These are phyloP conservation scores for Jatropha curcas DNA, from an alignment of 345 rosid species.

Conservation along the genomic window DNA sequence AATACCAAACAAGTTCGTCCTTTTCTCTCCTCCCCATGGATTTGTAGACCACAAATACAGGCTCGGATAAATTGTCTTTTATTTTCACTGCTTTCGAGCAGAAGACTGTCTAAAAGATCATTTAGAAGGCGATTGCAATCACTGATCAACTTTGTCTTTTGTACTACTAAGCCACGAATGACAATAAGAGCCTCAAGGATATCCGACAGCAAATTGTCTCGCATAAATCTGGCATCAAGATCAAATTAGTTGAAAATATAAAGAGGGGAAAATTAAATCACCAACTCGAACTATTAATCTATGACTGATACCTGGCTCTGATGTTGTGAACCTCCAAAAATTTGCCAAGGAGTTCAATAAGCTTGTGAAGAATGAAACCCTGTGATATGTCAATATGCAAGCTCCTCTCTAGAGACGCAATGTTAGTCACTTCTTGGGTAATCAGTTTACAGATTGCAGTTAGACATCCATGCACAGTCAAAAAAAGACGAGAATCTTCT, in stretches of 20 bases:
- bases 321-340: slow-evolving; percentile 88
- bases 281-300: neutral
- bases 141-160: slow-evolving; percentile 95
- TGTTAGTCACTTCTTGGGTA: slow-evolving; percentile 83
- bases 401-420: slow-evolving; percentile 90
- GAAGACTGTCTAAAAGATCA: slow-evolving; percentile 91
- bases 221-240: slow-evolving; percentile 74
- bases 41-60: slow-evolving; percentile 86
- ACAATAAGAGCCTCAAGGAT: slow-evolving; percentile 95
- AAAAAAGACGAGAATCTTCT: slow-evolving; percentile 90
- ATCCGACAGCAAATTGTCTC: slow-evolving; percentile 78
- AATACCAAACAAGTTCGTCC: slow-evolving; percentile 85
- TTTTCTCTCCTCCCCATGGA: slow-evolving; percentile 81
- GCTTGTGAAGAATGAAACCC: slow-evolving; percentile 97
- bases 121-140: slow-evolving; percentile 90
- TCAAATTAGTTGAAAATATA: slow-evolving; percentile 19
- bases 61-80: slow-evolving; percentile 90
- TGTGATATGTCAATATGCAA: slow-evolving; percentile 94
- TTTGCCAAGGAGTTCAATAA: slow-evolving; percentile 91
- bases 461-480: slow-evolving; percentile 88
- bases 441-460: slow-evolving; percentile 75
- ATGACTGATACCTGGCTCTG: slow-evolving; percentile 67
- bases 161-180: slow-evolving; percentile 90
- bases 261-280: slow-evolving; percentile 19
- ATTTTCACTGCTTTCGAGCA: slow-evolving; percentile 96